A percentile compares a stretch with the other conserved stretches of the same genome.
Conservation (phyloP, 2,329 filamentous ascomycete genomes). For the Sclerotinia borealis region DNA sequence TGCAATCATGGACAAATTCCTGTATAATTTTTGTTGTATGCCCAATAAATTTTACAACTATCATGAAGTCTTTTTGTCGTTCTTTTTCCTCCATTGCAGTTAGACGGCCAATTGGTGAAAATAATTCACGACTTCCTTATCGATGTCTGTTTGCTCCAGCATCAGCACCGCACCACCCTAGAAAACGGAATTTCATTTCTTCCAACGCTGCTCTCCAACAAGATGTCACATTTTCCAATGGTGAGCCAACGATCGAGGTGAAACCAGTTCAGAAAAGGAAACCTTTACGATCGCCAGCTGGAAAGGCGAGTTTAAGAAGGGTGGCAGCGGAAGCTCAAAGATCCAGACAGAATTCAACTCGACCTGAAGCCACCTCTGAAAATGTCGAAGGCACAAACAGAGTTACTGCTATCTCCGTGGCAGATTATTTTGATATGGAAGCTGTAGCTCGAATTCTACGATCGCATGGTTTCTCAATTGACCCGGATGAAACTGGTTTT, state of each 20-base stretch:
- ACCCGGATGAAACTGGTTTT: slow-evolving; percentile 56
- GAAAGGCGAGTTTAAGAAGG: slow-evolving; percentile 72
- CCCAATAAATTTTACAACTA: neutral
- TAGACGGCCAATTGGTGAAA: slow-evolving; percentile 19
- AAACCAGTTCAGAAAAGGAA: slow-evolving; percentile 36
- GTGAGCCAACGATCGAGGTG: neutral
- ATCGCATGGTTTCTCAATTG: slow-evolving; percentile 54
- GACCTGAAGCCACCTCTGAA: slow-evolving; percentile 17
- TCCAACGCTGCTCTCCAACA: slow-evolving; percentile 52
- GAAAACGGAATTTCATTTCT: slow-evolving; percentile 59
- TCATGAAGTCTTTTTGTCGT: slow-evolving; percentile 26
- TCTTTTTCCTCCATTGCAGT: slow-evolving; percentile 17
- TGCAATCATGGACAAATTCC: slow-evolving; percentile 3
- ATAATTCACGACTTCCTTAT: slow-evolving; percentile 13
- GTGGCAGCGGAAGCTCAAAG: slow-evolving; percentile 81
- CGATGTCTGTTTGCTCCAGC: slow-evolving; percentile 36
- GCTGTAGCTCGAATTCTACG: slow-evolving; percentile 51
- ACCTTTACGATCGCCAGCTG: slow-evolving; percentile 42
- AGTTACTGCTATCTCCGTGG: slow-evolving; percentile 55
- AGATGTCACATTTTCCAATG: slow-evolving; percentile 6
- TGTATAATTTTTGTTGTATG: neutral
- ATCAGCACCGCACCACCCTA: slow-evolving; percentile 34
- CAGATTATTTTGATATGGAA: slow-evolving; percentile 59
- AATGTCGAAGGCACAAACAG: slow-evolving; percentile 35
- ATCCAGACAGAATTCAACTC: slow-evolving; percentile 38